A percentile compares a stretch with the other conserved stretches of the same genome.
phyloP scores from a whole-genome alignment of 495 filamentous ascomycete species.

The Hypoxylon intermedium region DNA sequence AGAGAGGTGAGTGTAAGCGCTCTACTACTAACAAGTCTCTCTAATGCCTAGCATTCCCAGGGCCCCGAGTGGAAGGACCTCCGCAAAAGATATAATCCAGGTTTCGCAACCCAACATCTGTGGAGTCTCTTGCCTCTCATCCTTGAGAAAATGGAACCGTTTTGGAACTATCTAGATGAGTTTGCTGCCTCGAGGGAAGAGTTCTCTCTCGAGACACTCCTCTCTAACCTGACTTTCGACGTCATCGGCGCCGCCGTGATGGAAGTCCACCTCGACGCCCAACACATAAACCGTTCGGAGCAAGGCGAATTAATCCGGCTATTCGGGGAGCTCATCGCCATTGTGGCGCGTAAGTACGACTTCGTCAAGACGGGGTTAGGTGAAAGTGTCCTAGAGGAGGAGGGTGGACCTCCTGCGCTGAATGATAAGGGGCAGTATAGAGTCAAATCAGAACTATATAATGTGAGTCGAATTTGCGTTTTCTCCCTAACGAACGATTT shows the following conservation, averaged over 20 bases:
- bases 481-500: not conserved
- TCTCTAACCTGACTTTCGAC: constrained; percentile 48
- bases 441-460: constrained; percentile 51
- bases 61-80: constrained; percentile 50
- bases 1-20: constrained; percentile 32
- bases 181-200: constrained; percentile 38
- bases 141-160: constrained; percentile 47
- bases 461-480: constrained; percentile 47
- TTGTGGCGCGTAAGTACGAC: constrained; percentile 49
- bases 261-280: constrained; percentile 45
- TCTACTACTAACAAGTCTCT: not conserved
- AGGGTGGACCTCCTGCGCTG: constrained; percentile 33
- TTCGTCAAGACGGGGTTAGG: constrained; percentile 56
- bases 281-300: constrained; percentile 21
- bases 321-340: constrained; percentile 45
- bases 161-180: constrained; percentile 40
- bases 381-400: constrained; percentile 33
- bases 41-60: not conserved
- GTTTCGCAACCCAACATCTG: constrained; percentile 53
- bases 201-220: constrained; percentile 37
- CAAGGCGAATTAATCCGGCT: constrained; percentile 39
- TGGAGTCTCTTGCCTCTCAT: constrained; percentile 49
- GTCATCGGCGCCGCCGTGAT: constrained; percentile 51
- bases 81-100: constrained; percentile 52
- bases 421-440: constrained; percentile 51